Evolutionary conservation across 2,329 filamentous ascomycete species (phyloP).

Genomic region (Cladosporium sp.): DNA sequence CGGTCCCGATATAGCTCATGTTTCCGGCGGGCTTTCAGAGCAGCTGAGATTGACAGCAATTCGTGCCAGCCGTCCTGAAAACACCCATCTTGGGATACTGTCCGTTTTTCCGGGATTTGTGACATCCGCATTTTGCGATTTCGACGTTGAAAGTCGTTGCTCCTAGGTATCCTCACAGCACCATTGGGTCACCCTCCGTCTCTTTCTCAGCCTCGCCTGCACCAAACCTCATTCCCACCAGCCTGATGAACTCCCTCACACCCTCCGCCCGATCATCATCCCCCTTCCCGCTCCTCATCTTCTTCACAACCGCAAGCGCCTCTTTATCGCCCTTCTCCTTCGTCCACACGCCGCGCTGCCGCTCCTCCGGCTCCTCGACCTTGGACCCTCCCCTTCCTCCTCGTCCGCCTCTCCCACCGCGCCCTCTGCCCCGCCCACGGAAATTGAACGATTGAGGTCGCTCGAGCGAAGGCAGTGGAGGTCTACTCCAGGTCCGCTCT

Average conservation of each 20-base stretch:
- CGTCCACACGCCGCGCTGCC: conserved; percentile 30
- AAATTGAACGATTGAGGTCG: conserved; percentile 1
- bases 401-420: conserved; percentile 15
- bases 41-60: too few species aligned
- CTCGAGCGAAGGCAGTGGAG: conserved; percentile 16
- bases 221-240: conserved; percentile 35
- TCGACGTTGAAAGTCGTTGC: too few species aligned
- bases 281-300: conserved; percentile 25
- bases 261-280: conserved; percentile 32
- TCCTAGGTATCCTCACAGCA: neutral
- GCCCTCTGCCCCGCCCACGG: conserved; percentile 18
- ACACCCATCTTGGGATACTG: too few species aligned
- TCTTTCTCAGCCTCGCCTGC: neutral
- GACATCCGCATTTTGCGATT: too few species aligned
- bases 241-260: conserved; percentile 37
- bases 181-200: neutral
- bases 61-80: too few species aligned
- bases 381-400: conserved; percentile 16
- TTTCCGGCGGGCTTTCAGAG: too few species aligned
- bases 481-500: conserved; percentile 21
- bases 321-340: conserved; percentile 33
- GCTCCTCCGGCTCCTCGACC: conserved; percentile 13
- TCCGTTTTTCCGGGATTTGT: too few species aligned
- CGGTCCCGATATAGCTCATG: too few species aligned
- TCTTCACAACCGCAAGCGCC: conserved; percentile 23